These are phyloP conservation scores for Microcyclospora tardicrescens DNA, from an alignment of 2,329 filamentous ascomycete genomes.

Conservation along the genomic window DNA sequence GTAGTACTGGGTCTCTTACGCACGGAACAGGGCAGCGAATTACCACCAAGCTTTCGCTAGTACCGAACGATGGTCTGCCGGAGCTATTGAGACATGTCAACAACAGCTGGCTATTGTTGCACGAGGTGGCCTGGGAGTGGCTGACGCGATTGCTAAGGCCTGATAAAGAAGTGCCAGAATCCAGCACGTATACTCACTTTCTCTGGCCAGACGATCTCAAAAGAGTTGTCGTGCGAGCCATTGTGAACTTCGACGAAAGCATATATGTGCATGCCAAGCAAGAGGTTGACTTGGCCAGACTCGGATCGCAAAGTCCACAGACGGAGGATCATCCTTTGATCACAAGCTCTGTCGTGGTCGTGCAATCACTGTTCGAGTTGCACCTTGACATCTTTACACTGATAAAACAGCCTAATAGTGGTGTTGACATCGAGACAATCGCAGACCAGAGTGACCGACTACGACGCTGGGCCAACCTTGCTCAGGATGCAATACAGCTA, in stretches of 20 bases:
- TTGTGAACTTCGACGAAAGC: constrained; percentile 42
- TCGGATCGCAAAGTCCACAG: background rate
- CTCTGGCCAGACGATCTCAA: constrained; percentile 45
- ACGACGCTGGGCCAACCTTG: constrained; percentile 46
- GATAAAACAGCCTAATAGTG: constrained; percentile 48
- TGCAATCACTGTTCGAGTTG: constrained; percentile 51
- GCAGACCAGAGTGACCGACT: constrained; percentile 45
- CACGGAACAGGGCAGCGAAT: constrained; percentile 6
- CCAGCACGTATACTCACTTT: constrained; percentile 34
- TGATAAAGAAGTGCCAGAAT: background rate
- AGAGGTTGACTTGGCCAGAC: constrained; percentile 2
- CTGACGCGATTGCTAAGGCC: constrained; percentile 39
- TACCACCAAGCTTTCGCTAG: constrained; percentile 4
- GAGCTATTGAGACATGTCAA: constrained; percentile 36
- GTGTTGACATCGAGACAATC: constrained; percentile 39
- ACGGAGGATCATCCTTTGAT: constrained; percentile 8
- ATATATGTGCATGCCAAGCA: constrained; percentile 27
- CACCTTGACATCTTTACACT: constrained; percentile 53
- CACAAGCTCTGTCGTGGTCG: constrained; percentile 36
- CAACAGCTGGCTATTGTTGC: constrained; percentile 31
- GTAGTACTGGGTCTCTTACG: constrained; percentile 6
- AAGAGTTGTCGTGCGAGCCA: constrained; percentile 38
- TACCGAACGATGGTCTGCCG: constrained; percentile 23
- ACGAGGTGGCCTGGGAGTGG: constrained; percentile 43
- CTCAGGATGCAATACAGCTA: constrained; percentile 40